Percentiles rank a stretch among this genome's conserved stretches.
Evolutionary conservation across 1,139 yeast genomes (phyloP).

Genomic region (Pichia sp.): DNA sequence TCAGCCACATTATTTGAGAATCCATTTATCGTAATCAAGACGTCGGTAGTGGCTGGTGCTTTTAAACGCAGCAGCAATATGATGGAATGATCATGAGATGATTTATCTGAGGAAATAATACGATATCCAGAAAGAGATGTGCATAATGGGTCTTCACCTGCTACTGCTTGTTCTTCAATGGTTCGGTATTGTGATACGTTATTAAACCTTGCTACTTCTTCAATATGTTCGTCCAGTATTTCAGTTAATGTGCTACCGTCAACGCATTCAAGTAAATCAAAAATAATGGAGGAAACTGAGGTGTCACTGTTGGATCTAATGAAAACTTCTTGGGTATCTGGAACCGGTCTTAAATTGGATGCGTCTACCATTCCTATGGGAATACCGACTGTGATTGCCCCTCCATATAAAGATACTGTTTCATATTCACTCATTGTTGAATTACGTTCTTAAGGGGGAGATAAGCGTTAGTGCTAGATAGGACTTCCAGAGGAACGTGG

Average conservation of each 20-base stretch:
- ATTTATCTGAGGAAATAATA: not conserved
- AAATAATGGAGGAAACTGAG: constrained; percentile 57
- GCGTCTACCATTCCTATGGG: constrained; percentile 62
- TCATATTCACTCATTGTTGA: no score
- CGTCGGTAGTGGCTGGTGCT: constrained; percentile 5
- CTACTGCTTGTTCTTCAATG: constrained; percentile 11
- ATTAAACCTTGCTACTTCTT: constrained; percentile 28
- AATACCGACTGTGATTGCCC: constrained; percentile 53
- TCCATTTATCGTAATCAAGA: constrained; percentile 3
- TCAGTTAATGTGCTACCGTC: constrained; percentile 28
- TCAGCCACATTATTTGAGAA: not conserved
- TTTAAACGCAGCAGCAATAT: constrained; percentile 2
- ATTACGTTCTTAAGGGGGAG: no score
- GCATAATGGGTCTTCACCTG: not conserved
- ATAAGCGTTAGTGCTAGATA: no score
- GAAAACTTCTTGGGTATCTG: constrained; percentile 86
- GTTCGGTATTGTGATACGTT: constrained; percentile 7
- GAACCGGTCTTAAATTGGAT: constrained; percentile 65
- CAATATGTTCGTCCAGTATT: constrained; percentile 35
- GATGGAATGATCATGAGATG: not conserved
- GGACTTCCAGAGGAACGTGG: no score
- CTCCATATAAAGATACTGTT: constrained; percentile 50
- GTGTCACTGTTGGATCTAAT: constrained; percentile 43
- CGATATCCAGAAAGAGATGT: not conserved
- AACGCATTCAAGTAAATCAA: constrained; percentile 63